Evolutionary conservation across 139 green algal genomes (phyloP).

Genomic region (Tetradesmus lagerheimii): DNA sequence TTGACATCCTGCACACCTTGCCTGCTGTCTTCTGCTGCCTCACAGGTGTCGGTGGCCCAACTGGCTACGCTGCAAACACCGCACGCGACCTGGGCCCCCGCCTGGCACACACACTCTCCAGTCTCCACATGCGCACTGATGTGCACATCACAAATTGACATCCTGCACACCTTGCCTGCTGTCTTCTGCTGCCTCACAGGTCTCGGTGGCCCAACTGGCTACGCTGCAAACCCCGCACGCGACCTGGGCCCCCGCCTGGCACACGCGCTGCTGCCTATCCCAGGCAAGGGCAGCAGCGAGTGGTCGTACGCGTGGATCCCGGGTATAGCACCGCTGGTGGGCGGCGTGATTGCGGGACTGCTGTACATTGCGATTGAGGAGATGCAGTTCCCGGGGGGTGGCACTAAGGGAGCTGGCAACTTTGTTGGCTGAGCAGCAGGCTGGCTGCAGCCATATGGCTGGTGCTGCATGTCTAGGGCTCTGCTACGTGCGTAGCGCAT

Average conservation of each 20-base stretch:
- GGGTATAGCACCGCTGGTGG: constrained; percentile 61
- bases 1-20: too few relatives aligned
- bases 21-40: background rate
- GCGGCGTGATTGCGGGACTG: constrained; percentile 51
- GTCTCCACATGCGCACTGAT: too few relatives aligned
- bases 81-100: constrained; percentile 67
- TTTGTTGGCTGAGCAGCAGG: constrained; percentile 14
- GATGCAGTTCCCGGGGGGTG: constrained; percentile 52
- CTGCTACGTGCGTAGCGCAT: too few relatives aligned
- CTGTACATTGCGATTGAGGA: constrained; percentile 57
- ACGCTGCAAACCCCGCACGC: constrained; percentile 68
- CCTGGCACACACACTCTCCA: constrained; percentile 62
- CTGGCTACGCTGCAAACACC: constrained; percentile 64
- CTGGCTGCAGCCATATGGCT: background rate
- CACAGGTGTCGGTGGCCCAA: constrained; percentile 54
- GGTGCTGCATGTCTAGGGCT: background rate
- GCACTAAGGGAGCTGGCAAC: constrained; percentile 39
- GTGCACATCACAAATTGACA: background rate
- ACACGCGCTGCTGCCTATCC: constrained; percentile 70
- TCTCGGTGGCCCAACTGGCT: constrained; percentile 55
- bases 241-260: constrained; percentile 70
- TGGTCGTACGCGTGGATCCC: constrained; percentile 72
- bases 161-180: background rate
- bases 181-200: constrained; percentile 3
- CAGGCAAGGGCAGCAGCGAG: constrained; percentile 61